Evolutionary conservation across 31 red algal genomes (phyloP).

Genomic region (Porphyra umbilicalis): DNA sequence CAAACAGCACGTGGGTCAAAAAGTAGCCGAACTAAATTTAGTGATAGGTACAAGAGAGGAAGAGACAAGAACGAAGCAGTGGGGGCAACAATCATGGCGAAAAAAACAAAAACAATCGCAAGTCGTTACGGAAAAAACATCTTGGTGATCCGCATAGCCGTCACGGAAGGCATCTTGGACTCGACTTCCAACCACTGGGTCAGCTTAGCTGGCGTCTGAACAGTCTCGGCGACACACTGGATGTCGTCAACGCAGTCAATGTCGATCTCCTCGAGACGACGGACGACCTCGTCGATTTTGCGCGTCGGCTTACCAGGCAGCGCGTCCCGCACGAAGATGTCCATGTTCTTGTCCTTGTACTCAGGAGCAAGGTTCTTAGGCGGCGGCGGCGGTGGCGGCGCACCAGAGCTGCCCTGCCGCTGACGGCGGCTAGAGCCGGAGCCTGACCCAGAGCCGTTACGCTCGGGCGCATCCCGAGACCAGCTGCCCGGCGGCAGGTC

Average conservation of each 20-base stretch:
- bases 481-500: neutral
- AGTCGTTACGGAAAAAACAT: conserved; percentile 35
- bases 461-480: neutral
- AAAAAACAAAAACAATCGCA: neutral
- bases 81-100: no score
- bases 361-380: conserved; percentile 31
- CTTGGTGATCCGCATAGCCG: conserved; percentile 56
- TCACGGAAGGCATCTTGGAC: conserved; percentile 43
- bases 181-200: conserved; percentile 55
- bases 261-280: conserved; percentile 50
- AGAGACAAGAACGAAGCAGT: no score
- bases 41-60: no score
- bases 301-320: conserved; percentile 66
- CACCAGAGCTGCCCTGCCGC: neutral
- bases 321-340: conserved; percentile 43
- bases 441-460: neutral
- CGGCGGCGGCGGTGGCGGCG: conserved; percentile 10
- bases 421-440: neutral
- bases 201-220: conserved; percentile 27
- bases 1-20: no score
- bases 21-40: no score
- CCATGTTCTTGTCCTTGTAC: conserved; percentile 38
- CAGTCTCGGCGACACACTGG: conserved; percentile 42
- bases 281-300: conserved; percentile 65
- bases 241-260: conserved; percentile 76